Evolutionary conservation across 371 early-diverging fungal genomes (phyloP).

Genomic region (Vairimorpha ceranae): DNA sequence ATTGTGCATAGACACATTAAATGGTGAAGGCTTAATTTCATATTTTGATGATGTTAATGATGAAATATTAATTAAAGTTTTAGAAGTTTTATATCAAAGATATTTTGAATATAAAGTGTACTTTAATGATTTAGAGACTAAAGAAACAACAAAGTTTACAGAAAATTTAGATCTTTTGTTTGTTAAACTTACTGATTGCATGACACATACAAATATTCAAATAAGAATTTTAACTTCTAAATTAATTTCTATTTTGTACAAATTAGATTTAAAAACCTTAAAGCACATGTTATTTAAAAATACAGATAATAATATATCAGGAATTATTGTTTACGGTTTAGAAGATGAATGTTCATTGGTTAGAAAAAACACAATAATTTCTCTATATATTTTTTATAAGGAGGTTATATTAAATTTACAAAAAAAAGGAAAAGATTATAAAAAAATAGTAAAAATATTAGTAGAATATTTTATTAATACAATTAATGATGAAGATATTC

Average conservation of each 20-base stretch:
- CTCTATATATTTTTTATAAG: conserved; percentile 23
- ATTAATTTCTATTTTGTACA: conserved; percentile 21
- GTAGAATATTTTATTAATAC: conserved; percentile 34
- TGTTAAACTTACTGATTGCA: not conserved
- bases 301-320: conserved; percentile 17
- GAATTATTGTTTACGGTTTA: conserved; percentile 44
- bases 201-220: conserved; percentile 18
- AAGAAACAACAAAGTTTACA: not conserved
- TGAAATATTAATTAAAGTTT: not conserved
- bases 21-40: not conserved
- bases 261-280: not conserved
- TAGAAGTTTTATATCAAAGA: not conserved
- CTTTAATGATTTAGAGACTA: not conserved
- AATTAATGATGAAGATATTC: conserved; percentile 29
- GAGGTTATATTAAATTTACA: not conserved
- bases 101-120: not conserved
- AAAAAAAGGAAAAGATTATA: not conserved
- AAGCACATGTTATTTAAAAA: conserved; percentile 20
- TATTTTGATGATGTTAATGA: conserved; percentile 1
- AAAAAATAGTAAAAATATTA: not conserved
- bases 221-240: conserved; percentile 31
- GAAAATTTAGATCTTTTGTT: not conserved
- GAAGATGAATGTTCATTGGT: conserved; percentile 47
- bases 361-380: conserved; percentile 27
- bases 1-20: not conserved